Conservation (phyloP, 257 asterid genomes). For the Solanum paucissectum region DNA sequence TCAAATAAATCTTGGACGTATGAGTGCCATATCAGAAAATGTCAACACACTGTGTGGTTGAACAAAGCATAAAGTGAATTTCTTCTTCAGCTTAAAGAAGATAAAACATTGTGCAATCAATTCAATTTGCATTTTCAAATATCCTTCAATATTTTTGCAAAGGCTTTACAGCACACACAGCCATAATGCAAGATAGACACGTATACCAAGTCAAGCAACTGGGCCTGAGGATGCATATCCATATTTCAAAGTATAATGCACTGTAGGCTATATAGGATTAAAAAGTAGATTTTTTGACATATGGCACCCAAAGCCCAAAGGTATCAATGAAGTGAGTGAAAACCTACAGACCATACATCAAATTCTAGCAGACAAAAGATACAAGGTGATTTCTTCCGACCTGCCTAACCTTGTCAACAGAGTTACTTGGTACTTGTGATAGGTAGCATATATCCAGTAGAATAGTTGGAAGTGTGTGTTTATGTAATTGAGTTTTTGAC, state of each 20-base stretch:
- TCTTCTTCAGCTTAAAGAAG: background rate
- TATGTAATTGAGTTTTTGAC: background rate
- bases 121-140: background rate
- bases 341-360: background rate
- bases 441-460: background rate
- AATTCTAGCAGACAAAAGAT: background rate
- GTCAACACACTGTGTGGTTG: background rate
- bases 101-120: background rate
- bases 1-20: background rate
- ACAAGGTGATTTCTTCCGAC: background rate
- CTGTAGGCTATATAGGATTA: background rate
- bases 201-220: background rate
- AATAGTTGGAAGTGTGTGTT: background rate
- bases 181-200: background rate
- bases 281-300: background rate
- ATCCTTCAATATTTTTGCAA: background rate
- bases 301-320: background rate
- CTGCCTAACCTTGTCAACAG: background rate
- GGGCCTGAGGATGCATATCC: background rate
- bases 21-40: background rate
- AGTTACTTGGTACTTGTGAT: background rate
- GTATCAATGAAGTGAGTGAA: background rate
- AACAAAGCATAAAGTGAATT: background rate
- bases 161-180: background rate
- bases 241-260: background rate